Evolutionary conservation across 1,284 basidiomycete genomes (phyloP).

Genomic region (Leccinum cinnamomeum): DNA sequence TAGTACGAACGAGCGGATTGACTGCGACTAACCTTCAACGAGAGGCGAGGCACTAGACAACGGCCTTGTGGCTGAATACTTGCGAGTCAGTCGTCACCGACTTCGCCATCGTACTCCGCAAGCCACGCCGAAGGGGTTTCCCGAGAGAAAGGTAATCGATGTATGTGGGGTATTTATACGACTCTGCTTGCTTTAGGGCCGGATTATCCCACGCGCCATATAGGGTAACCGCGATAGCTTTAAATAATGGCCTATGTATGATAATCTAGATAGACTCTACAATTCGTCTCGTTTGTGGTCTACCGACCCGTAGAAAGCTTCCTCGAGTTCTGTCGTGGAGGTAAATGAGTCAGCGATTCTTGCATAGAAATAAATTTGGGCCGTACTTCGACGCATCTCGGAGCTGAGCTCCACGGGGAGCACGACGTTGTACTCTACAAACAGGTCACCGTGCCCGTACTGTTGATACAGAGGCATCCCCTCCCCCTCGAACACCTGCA

Average conservation of each 20-base stretch:
- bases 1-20: not conserved
- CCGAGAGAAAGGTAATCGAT: conserved; percentile 8
- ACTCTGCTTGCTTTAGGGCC: conserved; percentile 27
- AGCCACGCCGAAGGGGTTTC: conserved; percentile 38
- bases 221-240: conserved; percentile 3
- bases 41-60: conserved; percentile 19
- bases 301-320: conserved; percentile 28
- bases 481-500: conserved; percentile 82
- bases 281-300: conserved; percentile 29
- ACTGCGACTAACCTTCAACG: not conserved
- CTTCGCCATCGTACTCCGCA: conserved; percentile 4
- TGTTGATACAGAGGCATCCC: conserved; percentile 82
- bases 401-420: conserved; percentile 71
- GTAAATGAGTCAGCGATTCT: conserved; percentile 7
- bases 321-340: conserved; percentile 25
- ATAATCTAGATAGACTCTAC: conserved; percentile 11
- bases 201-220: conserved; percentile 29
- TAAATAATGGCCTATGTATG: conserved; percentile 3
- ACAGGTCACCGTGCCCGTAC: conserved; percentile 76
- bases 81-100: conserved; percentile 9
- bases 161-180: conserved; percentile 19
- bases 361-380: not conserved
- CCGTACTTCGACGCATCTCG: conserved; percentile 69
- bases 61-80: conserved; percentile 15
- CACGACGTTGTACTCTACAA: conserved; percentile 88